phyloP scores from a whole-genome alignment of 495 filamentous ascomycete species.

The Penicillium silybi region DNA sequence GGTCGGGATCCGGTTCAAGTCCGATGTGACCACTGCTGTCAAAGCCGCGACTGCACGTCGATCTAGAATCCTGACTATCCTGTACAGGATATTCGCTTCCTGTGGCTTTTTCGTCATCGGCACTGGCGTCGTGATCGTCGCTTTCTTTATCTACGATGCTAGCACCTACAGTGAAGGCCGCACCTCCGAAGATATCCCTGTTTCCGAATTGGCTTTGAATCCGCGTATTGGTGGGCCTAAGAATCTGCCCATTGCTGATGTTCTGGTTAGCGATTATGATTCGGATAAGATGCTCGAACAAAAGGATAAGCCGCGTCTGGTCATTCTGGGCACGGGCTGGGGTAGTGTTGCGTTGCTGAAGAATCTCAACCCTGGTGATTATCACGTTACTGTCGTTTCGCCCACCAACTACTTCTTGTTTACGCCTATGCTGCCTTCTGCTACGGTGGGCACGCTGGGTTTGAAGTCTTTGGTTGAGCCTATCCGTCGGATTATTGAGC shows the following conservation, averaged over 20 bases:
- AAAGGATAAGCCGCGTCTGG: constrained; percentile 85
- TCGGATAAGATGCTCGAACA: constrained; percentile 58
- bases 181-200: constrained; percentile 64
- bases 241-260: constrained; percentile 88
- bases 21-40: constrained; percentile 16
- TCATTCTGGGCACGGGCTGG: constrained; percentile 94
- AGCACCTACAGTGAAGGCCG: constrained; percentile 75
- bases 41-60: constrained; percentile 5
- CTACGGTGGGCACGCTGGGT: constrained; percentile 93
- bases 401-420: constrained; percentile 97
- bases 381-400: constrained; percentile 91
- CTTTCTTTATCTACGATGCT: constrained; percentile 93
- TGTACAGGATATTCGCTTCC: constrained; percentile 50
- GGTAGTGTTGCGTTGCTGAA: constrained; percentile 90
- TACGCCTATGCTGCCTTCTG: constrained; percentile 94
- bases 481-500: constrained; percentile 74
- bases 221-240: constrained; percentile 89
- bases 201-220: constrained; percentile 76
- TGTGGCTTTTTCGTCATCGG: constrained; percentile 57
- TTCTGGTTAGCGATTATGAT: constrained; percentile 84
- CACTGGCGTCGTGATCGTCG: constrained; percentile 55
- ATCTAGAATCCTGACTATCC: constrained; percentile 14
- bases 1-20: constrained; percentile 26
- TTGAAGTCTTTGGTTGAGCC: constrained; percentile 89
- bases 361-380: constrained; percentile 81